phyloP scores from a whole-genome alignment of 1,284 basidiomycete species.

The Rhodotorula sp. region DNA sequence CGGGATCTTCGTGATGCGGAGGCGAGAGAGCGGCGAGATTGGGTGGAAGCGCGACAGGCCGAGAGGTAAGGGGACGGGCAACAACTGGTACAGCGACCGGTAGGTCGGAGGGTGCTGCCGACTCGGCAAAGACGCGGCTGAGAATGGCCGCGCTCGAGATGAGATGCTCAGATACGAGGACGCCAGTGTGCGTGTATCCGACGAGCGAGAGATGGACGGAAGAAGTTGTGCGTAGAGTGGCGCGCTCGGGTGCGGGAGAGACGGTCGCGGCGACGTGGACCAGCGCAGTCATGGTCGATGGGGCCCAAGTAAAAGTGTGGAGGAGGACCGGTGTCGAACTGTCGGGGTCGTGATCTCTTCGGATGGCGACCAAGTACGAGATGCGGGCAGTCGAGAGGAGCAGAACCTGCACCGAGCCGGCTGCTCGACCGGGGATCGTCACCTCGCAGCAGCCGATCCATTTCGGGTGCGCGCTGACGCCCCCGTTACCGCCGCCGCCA shows the following conservation, averaged over 20 bases:
- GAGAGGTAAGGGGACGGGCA: background rate
- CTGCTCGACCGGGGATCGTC: background rate
- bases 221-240: too few relatives aligned
- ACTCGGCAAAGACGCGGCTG: background rate
- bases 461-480: background rate
- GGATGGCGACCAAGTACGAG: conserved; percentile 8
- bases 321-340: background rate
- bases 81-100: background rate
- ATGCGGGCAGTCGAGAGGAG: conserved; percentile 6
- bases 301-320: conserved; percentile 17
- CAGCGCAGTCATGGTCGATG: background rate
- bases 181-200: conserved; percentile 16
- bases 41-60: too few relatives aligned
- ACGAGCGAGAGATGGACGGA: conserved; percentile 11
- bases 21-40: background rate
- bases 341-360: background rate
- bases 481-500: background rate
- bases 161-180: conserved; percentile 17
- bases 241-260: background rate
- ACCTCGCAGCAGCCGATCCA: conserved; percentile 17
- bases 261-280: background rate
- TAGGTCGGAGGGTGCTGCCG: background rate
- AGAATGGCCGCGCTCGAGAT: conserved; percentile 1
- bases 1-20: conserved; percentile 1
- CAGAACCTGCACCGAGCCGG: background rate